Evolutionary conservation across 331 rosid species (phyloP), one percentile per base, ranked within the genome.

Genomic region (Stylosanthes scabra): DNA sequence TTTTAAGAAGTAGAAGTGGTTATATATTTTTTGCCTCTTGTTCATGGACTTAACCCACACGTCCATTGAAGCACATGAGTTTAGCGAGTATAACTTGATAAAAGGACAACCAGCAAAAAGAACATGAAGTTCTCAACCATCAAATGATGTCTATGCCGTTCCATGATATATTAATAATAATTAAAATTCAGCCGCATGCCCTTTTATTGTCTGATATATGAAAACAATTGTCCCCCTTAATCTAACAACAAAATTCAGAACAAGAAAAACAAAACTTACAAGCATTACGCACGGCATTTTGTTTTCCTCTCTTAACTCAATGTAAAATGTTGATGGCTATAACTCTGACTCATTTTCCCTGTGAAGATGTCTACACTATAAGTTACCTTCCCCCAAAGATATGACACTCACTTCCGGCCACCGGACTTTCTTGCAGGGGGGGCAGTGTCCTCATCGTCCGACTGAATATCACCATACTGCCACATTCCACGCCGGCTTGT

Each of bases 391-490:
- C 46, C 45, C 63, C 59, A 11, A 42, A 57, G 52, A 62, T 57
- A 50, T 57, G 47, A 63, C 66, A 77, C 62, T 90, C 85, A 92
- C 70, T 78, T 87, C 60, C 85, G 75, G 57, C 88, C 91, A 47
- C 76, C 82, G 8, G 86, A 83, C 86, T 92, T 92, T 73, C 86
- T 86, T 16, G 70, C 77, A n/a, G 92, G 85, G 72, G 88, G 93
- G 44, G 60, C 80, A 5, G 59, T 50, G 45, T 92, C 98, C 66
- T 92, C 98, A 3, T 92, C 98, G 42, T 92, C 98, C 0, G 98
- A 90, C 75, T 87, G 84, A 51, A 85, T 72, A 54, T 92, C 92
- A 45, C 98, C 98, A 27, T 90, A 92, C 72, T 86, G 90, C 98
- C 98, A 92, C 78, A 88, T 92, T 15, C 96, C 94, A 5, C 80